phyloP scores from a whole-genome alignment of 768 basidiomycete species.

The Tricholoma hemisulphureum region DNA sequence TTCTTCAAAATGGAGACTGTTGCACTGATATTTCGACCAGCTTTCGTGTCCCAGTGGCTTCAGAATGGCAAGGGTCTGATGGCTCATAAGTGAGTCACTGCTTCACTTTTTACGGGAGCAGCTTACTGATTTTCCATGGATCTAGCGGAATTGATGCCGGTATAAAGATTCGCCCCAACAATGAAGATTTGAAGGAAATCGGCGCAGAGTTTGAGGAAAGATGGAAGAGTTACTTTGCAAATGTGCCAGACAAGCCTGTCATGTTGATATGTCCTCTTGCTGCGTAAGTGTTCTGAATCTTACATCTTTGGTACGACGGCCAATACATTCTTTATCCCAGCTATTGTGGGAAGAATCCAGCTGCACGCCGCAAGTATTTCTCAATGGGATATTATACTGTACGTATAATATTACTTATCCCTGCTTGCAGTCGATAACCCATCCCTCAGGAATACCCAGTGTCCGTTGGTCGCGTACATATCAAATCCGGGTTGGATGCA shows the following conservation, averaged over 20 bases:
- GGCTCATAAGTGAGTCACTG: constrained; percentile 46
- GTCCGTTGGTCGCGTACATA: constrained; percentile 48
- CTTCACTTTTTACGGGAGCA: neutral
- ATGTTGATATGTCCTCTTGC: constrained; percentile 41
- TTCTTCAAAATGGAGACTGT: neutral
- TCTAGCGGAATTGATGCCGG: constrained; percentile 53
- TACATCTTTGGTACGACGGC: too few relatives aligned
- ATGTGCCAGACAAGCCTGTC: constrained; percentile 55
- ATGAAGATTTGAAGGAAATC: constrained; percentile 47
- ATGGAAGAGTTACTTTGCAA: constrained; percentile 52
- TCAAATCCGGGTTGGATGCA: constrained; percentile 39
- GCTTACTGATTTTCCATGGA: neutral
- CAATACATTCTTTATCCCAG: constrained; percentile 8
- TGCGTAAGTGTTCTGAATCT: constrained; percentile 32
- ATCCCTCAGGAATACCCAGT: constrained; percentile 42
- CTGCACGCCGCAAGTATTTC: constrained; percentile 27
- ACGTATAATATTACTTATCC: constrained; percentile 15
- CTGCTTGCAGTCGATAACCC: constrained; percentile 4
- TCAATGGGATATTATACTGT: constrained; percentile 19
- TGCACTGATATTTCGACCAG: constrained; percentile 1
- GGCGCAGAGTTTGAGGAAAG: constrained; percentile 46
- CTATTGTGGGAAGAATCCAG: constrained; percentile 13
- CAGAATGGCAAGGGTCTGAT: constrained; percentile 30
- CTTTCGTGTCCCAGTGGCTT: constrained; percentile 15
- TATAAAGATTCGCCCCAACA: constrained; percentile 53